Evolutionary conservation across 179 eudicot genomes (phyloP).

Genomic region (Spergularia azorica): DNA sequence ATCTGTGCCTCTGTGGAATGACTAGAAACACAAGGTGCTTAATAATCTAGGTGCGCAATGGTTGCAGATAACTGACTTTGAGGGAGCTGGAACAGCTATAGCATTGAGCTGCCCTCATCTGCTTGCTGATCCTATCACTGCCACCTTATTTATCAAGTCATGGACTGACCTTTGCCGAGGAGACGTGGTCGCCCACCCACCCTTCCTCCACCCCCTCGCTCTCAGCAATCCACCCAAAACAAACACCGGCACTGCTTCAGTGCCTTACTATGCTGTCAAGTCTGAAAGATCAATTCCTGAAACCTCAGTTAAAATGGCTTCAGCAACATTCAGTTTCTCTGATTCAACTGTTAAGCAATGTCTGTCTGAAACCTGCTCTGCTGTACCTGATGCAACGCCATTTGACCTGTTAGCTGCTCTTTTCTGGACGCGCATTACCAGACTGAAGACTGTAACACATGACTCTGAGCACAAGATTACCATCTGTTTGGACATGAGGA

Average conservation of each 20-base stretch:
- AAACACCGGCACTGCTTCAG: constrained; percentile 13
- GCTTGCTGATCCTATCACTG: constrained; percentile 58
- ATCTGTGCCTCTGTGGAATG: too few species aligned
- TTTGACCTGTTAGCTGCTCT: constrained; percentile 58
- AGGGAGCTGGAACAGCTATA: constrained; percentile 62
- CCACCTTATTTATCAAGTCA: constrained; percentile 47
- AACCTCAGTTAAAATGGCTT: constrained; percentile 27
- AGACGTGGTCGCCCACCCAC: constrained; percentile 41
- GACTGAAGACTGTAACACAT: background rate
- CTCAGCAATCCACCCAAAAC: constrained; percentile 14
- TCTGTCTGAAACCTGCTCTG: constrained; percentile 30
- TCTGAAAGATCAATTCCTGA: constrained; percentile 8
- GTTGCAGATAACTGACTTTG: constrained; percentile 59
- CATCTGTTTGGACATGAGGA: constrained; percentile 53
- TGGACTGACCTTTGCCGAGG: constrained; percentile 47
- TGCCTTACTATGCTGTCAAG: constrained; percentile 24
- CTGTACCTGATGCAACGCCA: constrained; percentile 42
- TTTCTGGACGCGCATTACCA: constrained; percentile 47
- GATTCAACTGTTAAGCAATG: constrained; percentile 25
- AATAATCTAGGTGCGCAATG: background rate
- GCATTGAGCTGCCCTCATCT: constrained; percentile 60
- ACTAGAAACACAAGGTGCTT: too few species aligned
- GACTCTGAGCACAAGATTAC: constrained; percentile 29
- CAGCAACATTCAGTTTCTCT: constrained; percentile 53
- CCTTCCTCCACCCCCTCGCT: constrained; percentile 39